Percentiles rank a stretch among this genome's conserved stretches.
These are phyloP conservation scores for Pouteria campechiana DNA, from an alignment of 179 eudicot genomes.

Conservation along the genomic window DNA sequence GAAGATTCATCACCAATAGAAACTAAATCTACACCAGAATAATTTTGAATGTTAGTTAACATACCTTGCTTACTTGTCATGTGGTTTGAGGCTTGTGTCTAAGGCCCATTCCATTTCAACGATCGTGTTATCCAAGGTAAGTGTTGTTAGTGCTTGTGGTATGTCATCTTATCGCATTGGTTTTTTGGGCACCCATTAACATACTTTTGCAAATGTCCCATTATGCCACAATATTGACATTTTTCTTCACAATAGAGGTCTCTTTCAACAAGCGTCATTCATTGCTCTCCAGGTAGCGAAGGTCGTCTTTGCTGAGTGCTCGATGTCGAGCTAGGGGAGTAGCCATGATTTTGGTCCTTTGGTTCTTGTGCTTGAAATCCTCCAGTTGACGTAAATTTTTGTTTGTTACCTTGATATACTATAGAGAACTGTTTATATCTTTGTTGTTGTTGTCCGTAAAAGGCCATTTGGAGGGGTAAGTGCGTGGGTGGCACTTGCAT, in stretches of 20 bases:
- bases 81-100: background rate
- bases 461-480: background rate
- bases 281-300: background rate
- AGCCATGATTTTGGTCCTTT: background rate
- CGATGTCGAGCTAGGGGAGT: background rate
- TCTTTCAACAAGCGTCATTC: background rate
- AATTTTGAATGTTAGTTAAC: too few species aligned
- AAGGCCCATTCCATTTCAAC: background rate
- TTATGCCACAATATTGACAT: background rate
- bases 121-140: too few species aligned
- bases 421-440: too few species aligned
- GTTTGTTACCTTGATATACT: too few species aligned
- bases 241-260: background rate
- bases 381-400: too few species aligned
- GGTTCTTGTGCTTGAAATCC: background rate
- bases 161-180: too few species aligned
- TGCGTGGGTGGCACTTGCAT: too few species aligned
- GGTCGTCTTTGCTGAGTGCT: too few species aligned
- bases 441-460: background rate
- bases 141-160: too few species aligned
- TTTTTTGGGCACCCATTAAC: too few species aligned
- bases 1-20: slow-evolving; percentile 1
- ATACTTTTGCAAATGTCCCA: too few species aligned
- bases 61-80: background rate
- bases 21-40: background rate